Base-by-base conservation (phyloP, 176 grass and related monocot genomes). In the Carex pumila region DNA sequence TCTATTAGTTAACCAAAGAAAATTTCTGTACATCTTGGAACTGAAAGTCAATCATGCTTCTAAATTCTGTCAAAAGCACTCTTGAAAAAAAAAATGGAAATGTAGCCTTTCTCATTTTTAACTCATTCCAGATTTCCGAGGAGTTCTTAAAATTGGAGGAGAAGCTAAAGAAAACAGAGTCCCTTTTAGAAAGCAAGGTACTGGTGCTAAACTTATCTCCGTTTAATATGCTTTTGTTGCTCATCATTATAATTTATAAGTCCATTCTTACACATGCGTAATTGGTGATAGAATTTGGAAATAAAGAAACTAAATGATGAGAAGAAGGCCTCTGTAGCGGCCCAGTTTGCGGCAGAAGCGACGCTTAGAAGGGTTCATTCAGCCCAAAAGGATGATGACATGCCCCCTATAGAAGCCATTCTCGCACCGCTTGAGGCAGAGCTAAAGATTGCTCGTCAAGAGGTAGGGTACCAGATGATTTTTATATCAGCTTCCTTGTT, bases 311-410 rank as follows among this genome's bases (percentile, higher is more conserved):
- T 92, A 81, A 93, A 98, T 85, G 92, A 98, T 89, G 95, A 98
- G 69, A 98, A 93, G 86, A 98, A 93, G 79, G 80, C 95, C 32
- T 90, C 95, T 10, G 70, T 93, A 88, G 95, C 88, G 67, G 95
- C 95, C 36, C 95, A 98, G 81, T 98, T 95, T 86, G 95, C 95
- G 9, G 95, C 95, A 10, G 95, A 98, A 79, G 92, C 95, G 68
- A 98, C 92, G 43, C 86, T 98, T 34, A 83, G 95, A 86, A 94
- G 95, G 82, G 95, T 98, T 34, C 92, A 98, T 90, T 89, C 91
- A 63, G 91, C 91, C 67, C 92, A 98, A 88, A 98, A 93, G 78
- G 95, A 98, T 85, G 95, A 98, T 88, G 92, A 98, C n/a, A 95
- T 93, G 83, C 92, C 95, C 19, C 95, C 95, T 36, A 95, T 98